Base-by-base conservation (phyloP, 2,329 filamentous ascomycete species). In the Byssochlamys sp. region DNA sequence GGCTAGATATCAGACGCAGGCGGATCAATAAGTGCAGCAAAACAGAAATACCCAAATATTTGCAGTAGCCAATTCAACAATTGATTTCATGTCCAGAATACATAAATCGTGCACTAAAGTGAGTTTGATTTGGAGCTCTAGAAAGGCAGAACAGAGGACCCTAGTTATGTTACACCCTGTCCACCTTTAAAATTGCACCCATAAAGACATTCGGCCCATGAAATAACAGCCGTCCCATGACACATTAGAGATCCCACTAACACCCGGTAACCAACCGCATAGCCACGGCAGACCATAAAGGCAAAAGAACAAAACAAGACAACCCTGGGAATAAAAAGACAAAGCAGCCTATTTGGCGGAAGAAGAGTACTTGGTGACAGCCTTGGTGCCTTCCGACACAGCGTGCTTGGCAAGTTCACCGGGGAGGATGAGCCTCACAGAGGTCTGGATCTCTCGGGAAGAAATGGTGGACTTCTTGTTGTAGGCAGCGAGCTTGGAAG, bases 391-490 rank as follows among this genome's bases (percentile, higher is more conserved):
- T 82, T 99, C 94, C 70, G 94, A 99, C 53, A 99, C 94, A 68
- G 94, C 94, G 81, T 99, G 94, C 88, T 99, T 99, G 77, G 94
- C 94, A 69, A 99, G 85, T 82, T 99, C 94, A 81, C 94, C 94
- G 52, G 94, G 94, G 56, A 99, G 88, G 80, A 99, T 99, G 62
- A 99, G 86, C 67, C 94, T 89, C 69, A 99, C 94, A 68, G 94
- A 96, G 69, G 94, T 99, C 85, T 99, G 94, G 75, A 99, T 99
- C 82, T 99, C 94, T 73, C 94, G 89, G 67, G 94, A 97, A 56
- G 92, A 97, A 80, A 99, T 99, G 76, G 94, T 99, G 55, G 92
- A 97, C 85, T 99, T 99, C 89, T 97, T 99, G 88, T 99, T 99
- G 85, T 99, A 99, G 64, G 94, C 94, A 68, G 94, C 94, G 61